A percentile compares a stretch with the other conserved stretches of the same genome.
Conservation (phyloP, 2,329 filamentous ascomycete species). For the Colletotrichum caudatum region DNA sequence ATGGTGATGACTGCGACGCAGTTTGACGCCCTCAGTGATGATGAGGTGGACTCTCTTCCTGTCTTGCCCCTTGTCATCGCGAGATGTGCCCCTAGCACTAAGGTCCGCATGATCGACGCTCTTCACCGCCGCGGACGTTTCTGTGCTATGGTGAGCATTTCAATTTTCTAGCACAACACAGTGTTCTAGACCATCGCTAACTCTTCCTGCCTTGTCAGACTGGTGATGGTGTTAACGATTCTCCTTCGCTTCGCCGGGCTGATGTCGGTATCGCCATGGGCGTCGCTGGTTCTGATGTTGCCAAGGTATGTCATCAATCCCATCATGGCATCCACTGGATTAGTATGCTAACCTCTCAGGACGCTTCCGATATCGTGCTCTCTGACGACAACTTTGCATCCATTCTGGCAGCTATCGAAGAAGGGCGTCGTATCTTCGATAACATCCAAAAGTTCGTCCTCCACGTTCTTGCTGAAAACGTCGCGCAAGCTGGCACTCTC, state of each 20-base stretch:
- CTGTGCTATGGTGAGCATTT: slow-evolving; percentile 64
- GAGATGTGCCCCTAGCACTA: slow-evolving; percentile 73
- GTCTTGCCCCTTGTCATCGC: slow-evolving; percentile 72
- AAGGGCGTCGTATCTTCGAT: slow-evolving; percentile 74
- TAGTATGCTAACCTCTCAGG: slow-evolving; percentile 53
- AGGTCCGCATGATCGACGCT: slow-evolving; percentile 73
- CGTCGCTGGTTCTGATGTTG: slow-evolving; percentile 71
- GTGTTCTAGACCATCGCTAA: neutral
- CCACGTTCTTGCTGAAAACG: slow-evolving; percentile 70
- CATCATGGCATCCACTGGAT: too few relatives aligned
- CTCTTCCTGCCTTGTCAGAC: slow-evolving; percentile 55
- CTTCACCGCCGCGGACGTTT: slow-evolving; percentile 71
- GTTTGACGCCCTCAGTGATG: slow-evolving; percentile 70
- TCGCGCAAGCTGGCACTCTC: slow-evolving; percentile 71
- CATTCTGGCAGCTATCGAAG: slow-evolving; percentile 73
- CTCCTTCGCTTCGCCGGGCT: slow-evolving; percentile 70
- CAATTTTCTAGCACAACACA: too few relatives aligned
- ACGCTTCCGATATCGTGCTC: slow-evolving; percentile 71
- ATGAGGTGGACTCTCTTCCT: slow-evolving; percentile 69
- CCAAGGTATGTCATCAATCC: slow-evolving; percentile 57
- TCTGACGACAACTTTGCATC: slow-evolving; percentile 76
- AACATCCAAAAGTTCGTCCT: slow-evolving; percentile 75
- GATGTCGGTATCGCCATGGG: slow-evolving; percentile 78
- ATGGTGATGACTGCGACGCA: slow-evolving; percentile 71
- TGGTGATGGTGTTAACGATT: slow-evolving; percentile 75